phyloP scores from a whole-genome alignment of 345 rosid species.

The Arabidopsis suecica region DNA sequence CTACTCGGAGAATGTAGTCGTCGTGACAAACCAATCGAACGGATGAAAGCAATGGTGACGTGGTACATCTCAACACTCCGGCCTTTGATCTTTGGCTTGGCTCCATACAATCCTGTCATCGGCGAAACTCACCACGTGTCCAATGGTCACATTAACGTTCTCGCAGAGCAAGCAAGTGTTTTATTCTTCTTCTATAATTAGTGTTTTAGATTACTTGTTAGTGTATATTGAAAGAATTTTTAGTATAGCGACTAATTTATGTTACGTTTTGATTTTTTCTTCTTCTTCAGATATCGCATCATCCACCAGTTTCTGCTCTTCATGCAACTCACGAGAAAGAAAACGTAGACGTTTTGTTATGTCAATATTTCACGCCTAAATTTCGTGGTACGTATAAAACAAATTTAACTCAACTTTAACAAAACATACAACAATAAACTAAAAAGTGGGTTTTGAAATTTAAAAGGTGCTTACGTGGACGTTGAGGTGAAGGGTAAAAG shows the following conservation, averaged over 20 bases:
- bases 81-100: constrained; percentile 64
- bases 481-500: constrained; percentile 69
- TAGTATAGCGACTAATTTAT: background rate
- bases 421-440: too few species aligned
- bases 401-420: too few species aligned
- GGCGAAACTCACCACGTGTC: constrained; percentile 97
- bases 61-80: constrained; percentile 77
- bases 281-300: constrained; percentile 72
- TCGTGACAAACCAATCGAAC: constrained; percentile 55
- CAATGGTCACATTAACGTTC: constrained; percentile 62
- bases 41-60: constrained; percentile 60
- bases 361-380: constrained; percentile 66
- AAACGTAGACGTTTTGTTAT: constrained; percentile 68
- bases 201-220: background rate
- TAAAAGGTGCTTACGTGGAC: constrained; percentile 66
- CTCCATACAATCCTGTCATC: constrained; percentile 82
- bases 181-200: background rate
- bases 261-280: background rate
- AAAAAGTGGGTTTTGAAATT: background rate
- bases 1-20: constrained; percentile 51
- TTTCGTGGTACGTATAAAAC: constrained; percentile 56
- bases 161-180: constrained; percentile 68
- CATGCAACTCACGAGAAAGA: constrained; percentile 76
- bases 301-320: constrained; percentile 84
- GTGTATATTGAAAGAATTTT: background rate